Conservation (phyloP, 805 yeast genomes). For the Teunomyces stri region DNA sequence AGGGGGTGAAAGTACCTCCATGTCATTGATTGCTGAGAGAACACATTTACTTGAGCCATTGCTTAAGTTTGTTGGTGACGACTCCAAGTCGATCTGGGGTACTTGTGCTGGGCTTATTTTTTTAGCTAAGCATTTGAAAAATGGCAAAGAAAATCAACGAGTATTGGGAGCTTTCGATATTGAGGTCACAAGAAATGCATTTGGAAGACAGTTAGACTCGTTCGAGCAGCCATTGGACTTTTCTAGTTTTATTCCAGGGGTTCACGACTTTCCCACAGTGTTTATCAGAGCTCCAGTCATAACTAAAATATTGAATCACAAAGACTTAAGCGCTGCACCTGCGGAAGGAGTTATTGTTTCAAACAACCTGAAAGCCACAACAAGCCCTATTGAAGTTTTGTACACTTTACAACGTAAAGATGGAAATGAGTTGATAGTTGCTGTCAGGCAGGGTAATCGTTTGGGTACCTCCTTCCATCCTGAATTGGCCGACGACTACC, state of each 20-base stretch:
- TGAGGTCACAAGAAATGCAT: slow-evolving; percentile 67
- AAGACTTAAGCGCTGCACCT: background rate
- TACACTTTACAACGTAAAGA: slow-evolving; percentile 28
- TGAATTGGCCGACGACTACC: slow-evolving; percentile 52
- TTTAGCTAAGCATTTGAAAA: slow-evolving; percentile 51
- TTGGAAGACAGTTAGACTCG: slow-evolving; percentile 74
- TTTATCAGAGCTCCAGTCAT: slow-evolving; percentile 82
- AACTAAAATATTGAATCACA: slow-evolving; percentile 17
- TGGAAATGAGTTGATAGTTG: slow-evolving; percentile 50
- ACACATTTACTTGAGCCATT: slow-evolving; percentile 57
- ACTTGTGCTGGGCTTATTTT: slow-evolving; percentile 83
- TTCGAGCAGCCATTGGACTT: slow-evolving; percentile 50
- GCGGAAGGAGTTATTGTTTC: slow-evolving; percentile 14
- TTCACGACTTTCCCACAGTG: slow-evolving; percentile 42
- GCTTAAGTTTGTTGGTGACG: slow-evolving; percentile 46
- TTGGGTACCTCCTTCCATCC: slow-evolving; percentile 83
- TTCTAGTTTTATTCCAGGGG: slow-evolving; percentile 40
- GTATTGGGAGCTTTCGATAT: slow-evolving; percentile 65
- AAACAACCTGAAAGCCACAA: slow-evolving; percentile 19
- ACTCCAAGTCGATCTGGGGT: slow-evolving; percentile 67
- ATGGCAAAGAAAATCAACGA: slow-evolving; percentile 53
- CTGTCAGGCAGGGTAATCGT: slow-evolving; percentile 64
- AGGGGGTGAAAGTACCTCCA: slow-evolving; percentile 70
- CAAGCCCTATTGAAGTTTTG: slow-evolving; percentile 39
- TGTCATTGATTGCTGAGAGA: slow-evolving; percentile 68